Evolutionary conservation across 176 grass and related monocot species (phyloP), one percentile per base, ranked within the genome.

Genomic region (Urochloa ruziziensis): DNA sequence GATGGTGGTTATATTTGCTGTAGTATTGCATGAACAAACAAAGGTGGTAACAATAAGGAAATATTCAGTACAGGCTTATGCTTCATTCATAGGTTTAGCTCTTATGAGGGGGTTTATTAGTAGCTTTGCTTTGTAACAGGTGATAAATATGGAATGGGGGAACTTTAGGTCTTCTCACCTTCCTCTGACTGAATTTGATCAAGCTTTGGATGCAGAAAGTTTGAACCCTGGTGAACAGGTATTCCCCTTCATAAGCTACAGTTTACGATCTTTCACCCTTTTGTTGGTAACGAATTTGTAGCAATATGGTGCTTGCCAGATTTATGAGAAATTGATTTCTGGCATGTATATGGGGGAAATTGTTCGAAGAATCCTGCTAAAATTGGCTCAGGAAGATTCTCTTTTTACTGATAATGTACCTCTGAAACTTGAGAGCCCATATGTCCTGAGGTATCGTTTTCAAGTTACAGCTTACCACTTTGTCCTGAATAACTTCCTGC

Each of bases 271-370:
- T 28, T 65, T 56, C 40, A 59, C 70, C 6, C 48, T 51, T 85
- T 48, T 67, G 17, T 59, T 13, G 28, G 18, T n/a, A 49, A 64
- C 64, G 28, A 79, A 29, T 49, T 5, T 48, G 10, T 7, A 30
- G 11, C 6, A 24, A 10, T 15, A 64, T 79, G 21, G 18, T 65
- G 42, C 34, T 25, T 25, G 1, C 73, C 60, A 96, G 94, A 91
- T 97, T 74, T 94, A 83, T 77, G 94, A 97, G 65, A 97, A 97
- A 75, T 85, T 97, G 81, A 94, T 97, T 69, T 97, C 94, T 47
- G 94, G 94, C 35, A 91, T 97, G 94, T 97, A 97, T 81, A 86
- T 97, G 81, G 94, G 94, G 17, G 89, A 97, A 85, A 83, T 97
- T 77, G 81, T 94, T 44, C 60, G 91, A 75, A 88, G 94, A 80